Evolutionary conservation across 164 flowering plant species (phyloP).

Genomic region (Vitis labrusca): DNA sequence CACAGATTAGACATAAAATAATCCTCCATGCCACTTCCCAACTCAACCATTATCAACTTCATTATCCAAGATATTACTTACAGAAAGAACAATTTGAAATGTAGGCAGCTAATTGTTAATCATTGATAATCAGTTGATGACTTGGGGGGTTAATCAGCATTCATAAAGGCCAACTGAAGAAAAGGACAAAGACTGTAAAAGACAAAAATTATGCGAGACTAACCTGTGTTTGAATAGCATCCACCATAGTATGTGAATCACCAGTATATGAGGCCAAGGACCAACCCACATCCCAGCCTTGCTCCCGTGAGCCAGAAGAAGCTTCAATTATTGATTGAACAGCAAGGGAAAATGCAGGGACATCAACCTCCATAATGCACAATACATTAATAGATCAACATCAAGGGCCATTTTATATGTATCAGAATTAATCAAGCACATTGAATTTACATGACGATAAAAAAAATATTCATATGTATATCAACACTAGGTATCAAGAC

Average conservation of each 20-base stretch:
- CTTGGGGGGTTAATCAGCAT: too few relatives aligned
- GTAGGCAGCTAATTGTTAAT: too few relatives aligned
- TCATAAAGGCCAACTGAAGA: too few relatives aligned
- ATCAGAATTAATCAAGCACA: neutral
- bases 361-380: slow-evolving; percentile 52
- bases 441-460: too few relatives aligned
- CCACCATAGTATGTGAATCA: slow-evolving; percentile 31
- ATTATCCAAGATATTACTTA: neutral
- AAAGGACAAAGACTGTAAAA: too few relatives aligned
- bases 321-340: slow-evolving; percentile 69
- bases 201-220: slow-evolving; percentile 6
- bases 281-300: slow-evolving; percentile 96
- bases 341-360: slow-evolving; percentile 65
- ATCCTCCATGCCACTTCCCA: too few relatives aligned
- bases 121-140: too few relatives aligned
- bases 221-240: slow-evolving; percentile 49
- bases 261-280: slow-evolving; percentile 54
- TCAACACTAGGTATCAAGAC: neutral
- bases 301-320: slow-evolving; percentile 50
- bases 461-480: too few relatives aligned
- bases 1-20: too few relatives aligned
- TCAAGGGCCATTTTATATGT: neutral
- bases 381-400: neutral
- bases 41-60: too few relatives aligned
- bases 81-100: neutral